These are phyloP conservation scores for Biscutella laevigata DNA, from an alignment of 441 rosid genomes.

Conservation along the genomic window DNA sequence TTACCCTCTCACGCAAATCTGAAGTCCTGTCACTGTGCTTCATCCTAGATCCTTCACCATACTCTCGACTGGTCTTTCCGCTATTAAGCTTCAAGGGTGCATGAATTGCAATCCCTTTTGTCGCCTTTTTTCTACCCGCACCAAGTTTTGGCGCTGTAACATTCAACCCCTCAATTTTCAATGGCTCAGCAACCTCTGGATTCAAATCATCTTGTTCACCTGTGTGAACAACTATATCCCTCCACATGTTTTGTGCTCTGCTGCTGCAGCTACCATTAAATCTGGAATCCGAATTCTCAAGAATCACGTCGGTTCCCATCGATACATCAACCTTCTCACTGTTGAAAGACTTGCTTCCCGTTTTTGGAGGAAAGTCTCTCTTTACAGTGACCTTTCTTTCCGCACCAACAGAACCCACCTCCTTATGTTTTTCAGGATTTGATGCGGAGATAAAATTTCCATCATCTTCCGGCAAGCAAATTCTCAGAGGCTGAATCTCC, in stretches of 20 bases:
- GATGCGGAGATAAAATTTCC: too few relatives aligned
- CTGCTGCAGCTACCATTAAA: conserved; percentile 12
- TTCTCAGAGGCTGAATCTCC: conserved; percentile 14
- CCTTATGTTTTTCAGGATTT: too few relatives aligned
- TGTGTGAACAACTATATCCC: conserved; percentile 18
- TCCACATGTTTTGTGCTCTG: conserved; percentile 3
- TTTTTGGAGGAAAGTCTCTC: conserved; percentile 39
- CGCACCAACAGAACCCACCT: not conserved
- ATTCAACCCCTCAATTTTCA: conserved; percentile 9
- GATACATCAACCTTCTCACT: conserved; percentile 1
- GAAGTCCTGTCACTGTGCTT: conserved; percentile 8
- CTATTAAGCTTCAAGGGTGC: conserved; percentile 21
- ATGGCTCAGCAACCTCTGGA: conserved; percentile 11
- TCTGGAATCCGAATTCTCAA: conserved; percentile 11
- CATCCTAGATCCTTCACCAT: conserved; percentile 25
- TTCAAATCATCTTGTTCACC: conserved; percentile 9
- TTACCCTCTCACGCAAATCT: not conserved
- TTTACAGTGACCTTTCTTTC: conserved; percentile 35
- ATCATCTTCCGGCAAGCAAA: conserved; percentile 4
- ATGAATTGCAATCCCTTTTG: conserved; percentile 17
- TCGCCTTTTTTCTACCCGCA: conserved; percentile 24
- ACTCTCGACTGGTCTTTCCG: conserved; percentile 11
- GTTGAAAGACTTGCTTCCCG: conserved; percentile 33
- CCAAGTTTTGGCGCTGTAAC: conserved; percentile 1
- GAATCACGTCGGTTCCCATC: conserved; percentile 13